Evolutionary conservation across 164 flowering plant genomes (phyloP), one percentile per base, ranked within the genome.

Genomic region (Stephania cephalantha): DNA sequence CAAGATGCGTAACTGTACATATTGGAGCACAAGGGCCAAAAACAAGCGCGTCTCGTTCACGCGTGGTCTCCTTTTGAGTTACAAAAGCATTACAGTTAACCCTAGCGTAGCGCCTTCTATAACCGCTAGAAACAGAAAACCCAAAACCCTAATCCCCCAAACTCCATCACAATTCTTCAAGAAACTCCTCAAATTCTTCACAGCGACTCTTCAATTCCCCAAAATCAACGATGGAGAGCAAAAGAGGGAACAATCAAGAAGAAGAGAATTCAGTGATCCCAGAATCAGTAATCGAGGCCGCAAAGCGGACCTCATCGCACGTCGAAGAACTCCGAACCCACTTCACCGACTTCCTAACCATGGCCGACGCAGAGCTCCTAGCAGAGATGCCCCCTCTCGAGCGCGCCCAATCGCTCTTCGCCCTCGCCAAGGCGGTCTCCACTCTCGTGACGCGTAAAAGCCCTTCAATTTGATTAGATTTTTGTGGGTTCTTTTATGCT

Each of bases 381-480:
- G 78, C 89, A 22, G 80, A 85, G 68, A 69, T 90, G 85, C 79
- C 87, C 0, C 95, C 99, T 65, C 90, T 93, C 5, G 85, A 82
- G 48, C 91, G 97, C 2, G 97, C 97, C 68, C 88, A 88, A 67
- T 76, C 86, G 46, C 84, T 91, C 30, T 82, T 90, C 69, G 46
- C 85, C 79, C 84, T 93, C 65, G 91, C 98, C 42, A 87, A 86
- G 74, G 87, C 90, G 48, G 80, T 90, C 22, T 71, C 77, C 82
- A 15, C 88, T 95, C 69, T 83, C 25, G 66, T 61, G 7, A 18
- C 66, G 18, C 66, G 66, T 61, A 17, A 58, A n/a, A 7, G 7
- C 9, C 25, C 20, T 61, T 61, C 66, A 17, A 48, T 48, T 48
- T 48, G 53, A 35, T 35, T 2, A 5, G 18, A 11, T 13, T 53